phyloP scores from a whole-genome alignment of 768 basidiomycete species.

The Pleurotus sapidus region DNA sequence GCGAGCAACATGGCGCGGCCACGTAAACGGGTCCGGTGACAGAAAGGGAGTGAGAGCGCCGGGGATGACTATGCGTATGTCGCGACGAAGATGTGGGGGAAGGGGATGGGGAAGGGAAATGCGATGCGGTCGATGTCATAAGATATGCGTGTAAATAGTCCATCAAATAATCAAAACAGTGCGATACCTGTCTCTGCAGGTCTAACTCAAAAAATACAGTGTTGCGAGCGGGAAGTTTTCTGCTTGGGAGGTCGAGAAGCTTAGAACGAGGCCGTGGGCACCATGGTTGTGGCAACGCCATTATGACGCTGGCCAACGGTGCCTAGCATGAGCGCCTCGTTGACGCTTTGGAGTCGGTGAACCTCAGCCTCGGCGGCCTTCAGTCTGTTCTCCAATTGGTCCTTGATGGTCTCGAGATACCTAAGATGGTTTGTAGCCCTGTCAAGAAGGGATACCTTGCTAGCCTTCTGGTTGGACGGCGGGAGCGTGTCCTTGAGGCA shows the following conservation, averaged over 20 bases:
- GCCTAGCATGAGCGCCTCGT: slow-evolving; percentile 87
- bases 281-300: slow-evolving; percentile 50
- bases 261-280: slow-evolving; percentile 40
- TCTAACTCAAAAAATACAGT: slow-evolving; percentile 30
- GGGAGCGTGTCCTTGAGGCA: slow-evolving; percentile 90
- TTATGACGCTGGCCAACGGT: slow-evolving; percentile 69
- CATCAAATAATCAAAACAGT: slow-evolving; percentile 10
- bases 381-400: slow-evolving; percentile 72
- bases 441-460: slow-evolving; percentile 89
- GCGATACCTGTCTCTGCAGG: slow-evolving; percentile 20
- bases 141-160: slow-evolving; percentile 7
- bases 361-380: slow-evolving; percentile 80
- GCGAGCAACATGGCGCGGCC: slow-evolving; percentile 6
- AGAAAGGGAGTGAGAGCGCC: background rate
- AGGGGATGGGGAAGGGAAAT: background rate
- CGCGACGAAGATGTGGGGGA: slow-evolving; percentile 7
- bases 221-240: slow-evolving; percentile 30
- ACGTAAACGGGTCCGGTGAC: slow-evolving; percentile 1
- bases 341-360: slow-evolving; percentile 70
- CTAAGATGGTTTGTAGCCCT: slow-evolving; percentile 86
- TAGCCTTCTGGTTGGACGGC: slow-evolving; percentile 89
- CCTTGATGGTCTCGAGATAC: slow-evolving; percentile 79
- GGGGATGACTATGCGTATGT: background rate
- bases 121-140: background rate
- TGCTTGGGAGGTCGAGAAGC: slow-evolving; percentile 27